phyloP scores from a whole-genome alignment of 148 eudicot genomes.

The Pharnaceum exiguum region DNA sequence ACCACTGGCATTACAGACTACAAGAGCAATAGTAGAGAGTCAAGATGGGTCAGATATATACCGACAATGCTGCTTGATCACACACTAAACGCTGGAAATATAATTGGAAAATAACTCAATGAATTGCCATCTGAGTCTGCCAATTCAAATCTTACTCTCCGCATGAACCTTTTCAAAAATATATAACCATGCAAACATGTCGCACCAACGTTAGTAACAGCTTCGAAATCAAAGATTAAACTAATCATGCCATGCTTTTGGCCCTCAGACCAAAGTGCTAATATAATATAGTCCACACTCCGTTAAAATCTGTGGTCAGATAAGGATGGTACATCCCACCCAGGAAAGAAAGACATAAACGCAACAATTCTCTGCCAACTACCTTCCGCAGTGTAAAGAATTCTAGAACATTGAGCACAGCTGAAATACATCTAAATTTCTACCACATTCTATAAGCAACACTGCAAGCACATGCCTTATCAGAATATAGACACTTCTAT shows the following conservation, averaged over 20 bases:
- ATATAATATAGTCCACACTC: conserved; percentile 16
- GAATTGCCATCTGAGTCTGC: conserved; percentile 11
- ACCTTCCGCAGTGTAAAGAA: conserved; percentile 2
- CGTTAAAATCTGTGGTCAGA: conserved; percentile 35
- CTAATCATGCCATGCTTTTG: conserved; percentile 50
- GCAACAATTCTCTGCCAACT: conserved; percentile 31
- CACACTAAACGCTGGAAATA: conserved; percentile 53
- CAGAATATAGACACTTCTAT: background rate
- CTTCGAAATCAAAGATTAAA: conserved; percentile 26
- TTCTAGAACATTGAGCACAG: background rate
- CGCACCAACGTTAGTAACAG: conserved; percentile 30
- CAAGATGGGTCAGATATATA: conserved; percentile 12
- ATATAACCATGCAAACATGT: conserved; percentile 36
- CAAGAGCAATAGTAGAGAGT: background rate
- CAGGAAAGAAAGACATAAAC: conserved; percentile 14
- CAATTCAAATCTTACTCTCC: conserved; percentile 16
- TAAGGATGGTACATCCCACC: conserved; percentile 1
- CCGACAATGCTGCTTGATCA: conserved; percentile 38
- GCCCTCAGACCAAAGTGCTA: conserved; percentile 20
- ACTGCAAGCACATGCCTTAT: background rate
- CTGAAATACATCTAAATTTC: background rate
- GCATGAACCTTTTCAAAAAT: conserved; percentile 44
- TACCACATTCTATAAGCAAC: background rate
- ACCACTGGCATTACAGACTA: background rate
- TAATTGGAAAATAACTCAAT: conserved; percentile 28